Percentiles rank a stretch among this genome's conserved stretches.
Conservation (phyloP, 331 rosid species). For the Acacia pycnantha region DNA sequence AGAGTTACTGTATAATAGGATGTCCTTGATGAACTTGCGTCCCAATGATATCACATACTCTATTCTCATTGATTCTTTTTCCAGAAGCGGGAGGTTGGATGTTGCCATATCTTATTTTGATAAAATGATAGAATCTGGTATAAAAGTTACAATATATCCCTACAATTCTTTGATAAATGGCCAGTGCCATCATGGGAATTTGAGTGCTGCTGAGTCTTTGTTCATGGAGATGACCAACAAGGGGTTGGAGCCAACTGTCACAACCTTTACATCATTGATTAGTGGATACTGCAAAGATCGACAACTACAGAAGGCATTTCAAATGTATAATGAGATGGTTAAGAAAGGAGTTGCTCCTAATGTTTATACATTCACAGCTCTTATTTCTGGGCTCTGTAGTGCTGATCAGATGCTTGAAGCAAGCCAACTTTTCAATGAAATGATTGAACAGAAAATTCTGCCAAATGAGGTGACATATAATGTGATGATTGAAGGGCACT, state of each 20-base stretch:
- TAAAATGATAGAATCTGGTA: slow-evolving; percentile 56
- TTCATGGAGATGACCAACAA: slow-evolving; percentile 54
- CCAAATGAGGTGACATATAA: slow-evolving; percentile 94
- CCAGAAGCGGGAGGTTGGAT: slow-evolving; percentile 69
- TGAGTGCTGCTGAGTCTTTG: slow-evolving; percentile 56
- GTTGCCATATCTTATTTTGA: slow-evolving; percentile 59
- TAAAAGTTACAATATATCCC: slow-evolving; percentile 56
- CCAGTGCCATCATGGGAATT: slow-evolving; percentile 69
- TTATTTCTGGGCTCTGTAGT: slow-evolving; percentile 80
- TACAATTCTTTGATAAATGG: slow-evolving; percentile 86
- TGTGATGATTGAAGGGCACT: slow-evolving; percentile 83
- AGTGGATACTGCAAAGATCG: slow-evolving; percentile 66
- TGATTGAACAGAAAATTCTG: slow-evolving; percentile 55
- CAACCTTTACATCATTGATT: slow-evolving; percentile 71
- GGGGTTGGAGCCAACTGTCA: slow-evolving; percentile 69
- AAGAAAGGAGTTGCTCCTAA: slow-evolving; percentile 67
- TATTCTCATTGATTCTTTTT: slow-evolving; percentile 77
- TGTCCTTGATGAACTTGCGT: slow-evolving; percentile 52
- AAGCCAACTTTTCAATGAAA: slow-evolving; percentile 57
- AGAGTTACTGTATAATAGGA: slow-evolving; percentile 53
- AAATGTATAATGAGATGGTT: slow-evolving; percentile 71
- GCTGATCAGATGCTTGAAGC: slow-evolving; percentile 66
- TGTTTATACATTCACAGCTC: slow-evolving; percentile 66
- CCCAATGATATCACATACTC: slow-evolving; percentile 79
- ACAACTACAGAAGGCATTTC: slow-evolving; percentile 55